Conservation (phyloP, 202 grass and related monocot genomes). For the Setaria italica region DNA sequence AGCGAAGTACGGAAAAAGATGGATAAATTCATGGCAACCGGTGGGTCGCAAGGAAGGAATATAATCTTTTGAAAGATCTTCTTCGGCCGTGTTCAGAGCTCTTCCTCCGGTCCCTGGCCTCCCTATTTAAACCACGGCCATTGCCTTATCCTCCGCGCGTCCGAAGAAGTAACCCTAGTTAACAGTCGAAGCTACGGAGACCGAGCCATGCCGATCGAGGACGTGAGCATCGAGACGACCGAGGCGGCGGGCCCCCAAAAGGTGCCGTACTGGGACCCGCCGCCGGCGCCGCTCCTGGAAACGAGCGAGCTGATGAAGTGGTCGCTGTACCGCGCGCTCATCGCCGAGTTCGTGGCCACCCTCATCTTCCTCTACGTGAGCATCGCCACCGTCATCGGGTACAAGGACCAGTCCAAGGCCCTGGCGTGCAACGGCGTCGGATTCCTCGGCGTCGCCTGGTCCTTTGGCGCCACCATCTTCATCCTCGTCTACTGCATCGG, state of each 20-base stretch:
- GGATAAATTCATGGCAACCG: neutral
- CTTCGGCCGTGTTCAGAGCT: too few species aligned
- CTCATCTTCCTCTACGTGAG: conserved; percentile 86
- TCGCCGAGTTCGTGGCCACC: conserved; percentile 79
- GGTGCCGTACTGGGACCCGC: conserved; percentile 57
- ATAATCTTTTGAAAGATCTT: conserved; percentile 24
- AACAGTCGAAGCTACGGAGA: neutral
- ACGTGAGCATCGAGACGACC: neutral
- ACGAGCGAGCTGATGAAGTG: conserved; percentile 57
- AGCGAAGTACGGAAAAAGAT: neutral
- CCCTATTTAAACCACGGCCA: conserved; percentile 39
- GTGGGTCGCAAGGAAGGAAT: conserved; percentile 8
- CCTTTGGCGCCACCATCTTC: conserved; percentile 86
- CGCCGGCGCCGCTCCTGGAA: conserved; percentile 55
- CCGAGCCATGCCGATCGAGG: conserved; percentile 29
- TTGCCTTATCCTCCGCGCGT: neutral
- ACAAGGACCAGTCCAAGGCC: conserved; percentile 57
- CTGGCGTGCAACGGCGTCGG: conserved; percentile 57
- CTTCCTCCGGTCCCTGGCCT: neutral
- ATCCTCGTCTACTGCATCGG: conserved; percentile 84
- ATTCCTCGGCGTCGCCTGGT: conserved; percentile 74
- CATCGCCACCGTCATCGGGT: conserved; percentile 83
- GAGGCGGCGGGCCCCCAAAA: conserved; percentile 33
- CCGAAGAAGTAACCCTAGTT: neutral
- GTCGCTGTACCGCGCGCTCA: conserved; percentile 77